A percentile compares a stretch with the other conserved stretches of the same genome.
phyloP scores from a whole-genome alignment of 163 green algal genomes.

The Scenedesmus sp. region DNA sequence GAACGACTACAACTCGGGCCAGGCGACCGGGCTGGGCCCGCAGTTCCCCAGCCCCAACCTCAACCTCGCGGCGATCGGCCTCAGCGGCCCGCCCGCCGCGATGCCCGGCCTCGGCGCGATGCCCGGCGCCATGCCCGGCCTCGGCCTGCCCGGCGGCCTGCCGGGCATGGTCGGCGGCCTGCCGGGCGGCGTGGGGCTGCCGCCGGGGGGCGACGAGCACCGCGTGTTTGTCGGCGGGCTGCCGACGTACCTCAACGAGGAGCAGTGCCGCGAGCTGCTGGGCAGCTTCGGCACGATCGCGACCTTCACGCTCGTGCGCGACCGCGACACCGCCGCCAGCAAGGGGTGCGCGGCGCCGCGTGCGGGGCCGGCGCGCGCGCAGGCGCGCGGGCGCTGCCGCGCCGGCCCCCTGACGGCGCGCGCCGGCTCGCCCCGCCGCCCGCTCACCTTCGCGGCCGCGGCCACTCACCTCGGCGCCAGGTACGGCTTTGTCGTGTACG shows the following conservation, averaged over 20 bases:
- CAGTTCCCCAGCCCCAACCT: constrained; percentile 86
- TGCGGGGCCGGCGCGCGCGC: not conserved
- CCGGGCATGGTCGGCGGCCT: not conserved
- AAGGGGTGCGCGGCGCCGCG: constrained; percentile 81
- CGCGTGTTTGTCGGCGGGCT: constrained; percentile 98
- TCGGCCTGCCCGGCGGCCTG: too few species aligned
- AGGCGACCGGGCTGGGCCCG: constrained; percentile 78
- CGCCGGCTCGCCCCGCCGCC: not conserved
- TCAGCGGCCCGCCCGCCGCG: constrained; percentile 56
- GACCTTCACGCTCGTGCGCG: constrained; percentile 93
- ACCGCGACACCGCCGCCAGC: constrained; percentile 91
- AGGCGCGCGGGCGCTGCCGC: not conserved
- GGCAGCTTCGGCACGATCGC: constrained; percentile 90
- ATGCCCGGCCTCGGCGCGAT: constrained; percentile 17
- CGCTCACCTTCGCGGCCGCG: not conserved
- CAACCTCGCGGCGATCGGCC: constrained; percentile 93
- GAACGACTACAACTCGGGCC: constrained; percentile 96
- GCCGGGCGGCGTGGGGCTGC: not conserved
- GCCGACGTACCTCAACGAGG: constrained; percentile 96
- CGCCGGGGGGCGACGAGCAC: constrained; percentile 49
- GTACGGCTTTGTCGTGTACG: constrained; percentile 97
- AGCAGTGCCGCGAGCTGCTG: constrained; percentile 94
- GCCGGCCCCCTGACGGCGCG: not conserved
- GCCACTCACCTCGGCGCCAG: constrained; percentile 49
- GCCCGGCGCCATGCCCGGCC: too few species aligned